Evolutionary conservation across 176 grass and related monocot species (phyloP).

Genomic region (Phragmites australis): DNA sequence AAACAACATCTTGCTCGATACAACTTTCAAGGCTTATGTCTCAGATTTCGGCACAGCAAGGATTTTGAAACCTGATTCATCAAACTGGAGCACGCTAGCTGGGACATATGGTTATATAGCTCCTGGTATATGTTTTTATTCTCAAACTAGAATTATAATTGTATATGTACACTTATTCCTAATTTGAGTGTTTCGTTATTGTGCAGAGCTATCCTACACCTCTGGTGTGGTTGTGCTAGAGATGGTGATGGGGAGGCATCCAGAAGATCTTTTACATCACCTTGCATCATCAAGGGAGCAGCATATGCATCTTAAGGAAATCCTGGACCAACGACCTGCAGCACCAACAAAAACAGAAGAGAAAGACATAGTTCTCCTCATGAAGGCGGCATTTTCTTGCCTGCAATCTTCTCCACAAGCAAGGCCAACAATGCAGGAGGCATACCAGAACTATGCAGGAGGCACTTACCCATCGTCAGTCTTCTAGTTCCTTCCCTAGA

Average conservation of each 20-base stretch:
- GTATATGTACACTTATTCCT: not conserved
- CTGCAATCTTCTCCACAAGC: constrained; percentile 19
- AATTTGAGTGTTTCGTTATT: not conserved
- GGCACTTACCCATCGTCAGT: not conserved
- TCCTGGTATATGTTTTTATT: not conserved
- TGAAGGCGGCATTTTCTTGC: not conserved
- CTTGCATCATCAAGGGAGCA: not conserved
- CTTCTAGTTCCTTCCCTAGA: not conserved
- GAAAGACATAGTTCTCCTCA: not conserved
- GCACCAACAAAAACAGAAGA: not conserved
- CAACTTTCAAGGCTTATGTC: not conserved
- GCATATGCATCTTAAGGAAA: not conserved
- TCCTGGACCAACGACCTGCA: not conserved
- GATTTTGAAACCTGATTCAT: constrained; percentile 18
- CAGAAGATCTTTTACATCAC: not conserved
- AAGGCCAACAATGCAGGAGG: constrained; percentile 23
- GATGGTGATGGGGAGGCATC: not conserved
- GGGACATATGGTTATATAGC: constrained; percentile 14
- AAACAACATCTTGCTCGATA: constrained; percentile 15
- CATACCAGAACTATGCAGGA: too few relatives aligned
- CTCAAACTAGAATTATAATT: not conserved
- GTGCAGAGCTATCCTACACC: constrained; percentile 10
- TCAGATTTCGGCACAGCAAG: constrained; percentile 33
- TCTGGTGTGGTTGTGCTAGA: not conserved
- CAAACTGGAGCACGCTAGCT: constrained; percentile 16